phyloP scores from a whole-genome alignment of 1,284 basidiomycete species.

The Malassezia nana region DNA sequence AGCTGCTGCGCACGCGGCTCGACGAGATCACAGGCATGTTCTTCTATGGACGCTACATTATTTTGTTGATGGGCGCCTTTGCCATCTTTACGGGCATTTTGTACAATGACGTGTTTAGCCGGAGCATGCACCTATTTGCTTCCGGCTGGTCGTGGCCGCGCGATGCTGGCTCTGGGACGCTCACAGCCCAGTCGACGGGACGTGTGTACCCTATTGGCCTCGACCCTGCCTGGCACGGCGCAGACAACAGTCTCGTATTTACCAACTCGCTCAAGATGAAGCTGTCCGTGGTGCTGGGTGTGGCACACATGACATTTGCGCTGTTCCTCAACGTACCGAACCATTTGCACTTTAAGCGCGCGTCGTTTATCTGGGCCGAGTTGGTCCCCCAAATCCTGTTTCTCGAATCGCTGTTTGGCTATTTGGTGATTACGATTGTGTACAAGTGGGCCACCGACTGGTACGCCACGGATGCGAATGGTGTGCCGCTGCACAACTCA shows the following conservation, averaged over 20 bases:
- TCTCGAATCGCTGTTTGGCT: slow-evolving; percentile 93
- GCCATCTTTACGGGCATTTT: slow-evolving; percentile 86
- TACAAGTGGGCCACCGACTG: slow-evolving; percentile 97
- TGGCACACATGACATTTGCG: slow-evolving; percentile 97
- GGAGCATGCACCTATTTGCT: slow-evolving; percentile 73
- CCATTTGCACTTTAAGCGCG: slow-evolving; percentile 81
- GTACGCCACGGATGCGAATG: slow-evolving; percentile 56
- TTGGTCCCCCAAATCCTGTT: slow-evolving; percentile 96
- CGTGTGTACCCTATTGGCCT: slow-evolving; percentile 81
- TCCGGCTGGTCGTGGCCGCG: slow-evolving; percentile 79
- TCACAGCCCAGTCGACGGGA: slow-evolving; percentile 51
- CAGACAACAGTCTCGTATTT: slow-evolving; percentile 85
- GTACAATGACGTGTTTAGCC: slow-evolving; percentile 99
- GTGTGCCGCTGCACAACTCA: slow-evolving; percentile 51
- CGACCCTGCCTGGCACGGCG: slow-evolving; percentile 89
- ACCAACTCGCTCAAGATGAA: slow-evolving; percentile 99
- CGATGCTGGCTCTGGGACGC: slow-evolving; percentile 19
- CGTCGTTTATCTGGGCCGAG: slow-evolving; percentile 76
- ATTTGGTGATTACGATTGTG: slow-evolving; percentile 84
- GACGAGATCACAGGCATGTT: slow-evolving; percentile 83
- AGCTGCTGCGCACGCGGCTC: slow-evolving; percentile 64
- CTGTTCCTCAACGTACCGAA: slow-evolving; percentile 91
- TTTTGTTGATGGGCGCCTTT: slow-evolving; percentile 90
- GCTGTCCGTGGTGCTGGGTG: slow-evolving; percentile 93
- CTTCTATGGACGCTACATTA: slow-evolving; percentile 96